Base-by-base conservation (phyloP, 2,329 filamentous ascomycete genomes). In the Calonectria hongkongensis region DNA sequence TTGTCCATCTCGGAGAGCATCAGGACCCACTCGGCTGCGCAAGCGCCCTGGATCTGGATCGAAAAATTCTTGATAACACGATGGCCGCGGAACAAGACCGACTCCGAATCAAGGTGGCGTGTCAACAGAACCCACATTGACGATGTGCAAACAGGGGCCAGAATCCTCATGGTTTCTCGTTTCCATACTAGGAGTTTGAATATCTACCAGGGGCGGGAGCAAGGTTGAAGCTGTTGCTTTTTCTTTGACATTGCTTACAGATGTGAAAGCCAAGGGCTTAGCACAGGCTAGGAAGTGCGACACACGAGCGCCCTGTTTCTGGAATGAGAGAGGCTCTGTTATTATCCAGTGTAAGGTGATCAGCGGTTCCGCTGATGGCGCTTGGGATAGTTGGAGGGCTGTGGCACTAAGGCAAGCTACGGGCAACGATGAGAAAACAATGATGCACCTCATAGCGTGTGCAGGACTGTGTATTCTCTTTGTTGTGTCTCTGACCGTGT, bases 1-100 rank as follows among this genome's bases (percentile, higher is more conserved):
- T 62, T 71, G 67, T 64, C 60, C 74, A 69, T 75, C 66, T 56
- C 69, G 58, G 73, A 66, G 56, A 54, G 58, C 60, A 70, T 67
- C 58, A 39, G 45, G 65, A 69, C 72, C 78, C 78, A 75, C 78
- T 50, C 50, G 48, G 67, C 74, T 79, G 77, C 77, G 75, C 78
- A 79, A 80, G 77, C 75, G 77, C 69, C 74, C 78, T 62, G 73
- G 72, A 79, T 79, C 76, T 80, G 78, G 75, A 79, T 80, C 72
- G 72, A 39, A 77, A 74, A 68, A 63, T 77, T 67, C 71, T 72
- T 58, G 68, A 75, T 68, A 63, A 74, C 73, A 76, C 68, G 77
- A 75, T 74, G 76, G 62, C 71, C 48, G 70, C 51, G 70, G 65
- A 56, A 43, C 48, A 45, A 60, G 60, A 50, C 63, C 68, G 27